Evolutionary conservation across 2,329 filamentous ascomycete genomes (phyloP), one percentile per base, ranked within the genome.

Genomic region (Xylariaceae sp.): DNA sequence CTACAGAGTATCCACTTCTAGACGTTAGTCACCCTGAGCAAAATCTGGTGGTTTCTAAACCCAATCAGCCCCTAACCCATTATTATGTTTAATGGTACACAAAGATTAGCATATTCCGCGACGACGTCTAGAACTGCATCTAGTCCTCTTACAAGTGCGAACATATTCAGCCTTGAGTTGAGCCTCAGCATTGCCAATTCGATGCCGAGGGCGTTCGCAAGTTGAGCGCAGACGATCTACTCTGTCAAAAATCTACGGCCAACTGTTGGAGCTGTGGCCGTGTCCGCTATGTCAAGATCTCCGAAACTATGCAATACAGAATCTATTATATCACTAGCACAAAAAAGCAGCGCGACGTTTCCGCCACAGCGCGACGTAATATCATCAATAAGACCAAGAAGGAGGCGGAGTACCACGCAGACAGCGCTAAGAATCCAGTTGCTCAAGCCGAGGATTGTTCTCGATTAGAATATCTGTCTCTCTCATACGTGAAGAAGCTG

Each of bases 141-240:
- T n/a, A n/a, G n/a, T n/a, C n/a, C n/a, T n/a, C 30, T 7, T 48
- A 53, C 10, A 13, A n/a, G 8, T 48, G 43, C 10, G 37, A 43
- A 4, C 50, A 53, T 13, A 30, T 1, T 11, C 43, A 48, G 21
- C 50, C 43, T 8, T 43, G 36, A 30, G 18, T 33, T 1, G 2
- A 7, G 2, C 21, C 39, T 1, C 39, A 39, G 1, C 1, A 30
- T n/a, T 49, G 50, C 20, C 32, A 49, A 16, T 23, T 27, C 39
- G 39, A 44, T 11, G 24, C 18, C 1, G 1, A 16, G 3, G 21
- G 32, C 6, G 6, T 6, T n/a, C 50, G 29, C 7, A 49, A 49
- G 18, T 7, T 16, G 4, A 2, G 3, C 3, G 16, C n/a, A 6
- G 26, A 36, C 18, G 16, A 53, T 13, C 39, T 44, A 2, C 11